Evolutionary conservation across 495 filamentous ascomycete species (phyloP), one percentile per base, ranked within the genome.

Genomic region (Daldinia loculata): DNA sequence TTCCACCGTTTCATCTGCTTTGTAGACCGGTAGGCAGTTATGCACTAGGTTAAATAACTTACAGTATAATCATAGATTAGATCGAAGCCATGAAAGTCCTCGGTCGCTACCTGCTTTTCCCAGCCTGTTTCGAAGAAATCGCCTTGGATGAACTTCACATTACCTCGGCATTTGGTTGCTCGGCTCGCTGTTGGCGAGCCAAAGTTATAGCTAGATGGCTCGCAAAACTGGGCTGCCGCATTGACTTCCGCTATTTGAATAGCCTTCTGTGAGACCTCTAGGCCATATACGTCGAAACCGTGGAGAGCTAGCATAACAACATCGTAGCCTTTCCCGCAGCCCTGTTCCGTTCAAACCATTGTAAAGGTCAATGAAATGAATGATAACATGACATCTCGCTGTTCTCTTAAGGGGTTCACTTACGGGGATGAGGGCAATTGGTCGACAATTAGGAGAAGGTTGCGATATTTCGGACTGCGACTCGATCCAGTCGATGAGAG

Each of bases 51-150:
- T 24, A 4, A 12, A 7, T 11, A 27, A 43, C 86, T 69, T 81
- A 92, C 91, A 17, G 91, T 93, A 76, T 93, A 92, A 77, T 94
- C 91, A 80, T 93, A 94, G 39, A 93, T 86, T 29, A 93, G 70
- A 77, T 94, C 91, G 80, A 93, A 93, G 8, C 75, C 77, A 3
- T 80, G 82, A 63, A 85, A 83, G 6, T 79, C 56, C 5, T 62
- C 38, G 0, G 15, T 72, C 26, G 81, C 78, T 34, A 82, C 66
- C 6, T 76, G 65, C 36, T 81, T 70, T 65, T 84, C 72, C 87
- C 91, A 94, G 11, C 82, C 86, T 70, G 88, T 82, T 64, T 82
- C 79, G 70, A 93, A 95, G 78, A 94, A 95, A 72, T 94, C 87
- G 6, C 89, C 90, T 11, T 80, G 59, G 7, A 92, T 61, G 74